These are phyloP conservation scores for Sonneratia alba DNA, from an alignment of 345 rosid species.

Conservation along the genomic window DNA sequence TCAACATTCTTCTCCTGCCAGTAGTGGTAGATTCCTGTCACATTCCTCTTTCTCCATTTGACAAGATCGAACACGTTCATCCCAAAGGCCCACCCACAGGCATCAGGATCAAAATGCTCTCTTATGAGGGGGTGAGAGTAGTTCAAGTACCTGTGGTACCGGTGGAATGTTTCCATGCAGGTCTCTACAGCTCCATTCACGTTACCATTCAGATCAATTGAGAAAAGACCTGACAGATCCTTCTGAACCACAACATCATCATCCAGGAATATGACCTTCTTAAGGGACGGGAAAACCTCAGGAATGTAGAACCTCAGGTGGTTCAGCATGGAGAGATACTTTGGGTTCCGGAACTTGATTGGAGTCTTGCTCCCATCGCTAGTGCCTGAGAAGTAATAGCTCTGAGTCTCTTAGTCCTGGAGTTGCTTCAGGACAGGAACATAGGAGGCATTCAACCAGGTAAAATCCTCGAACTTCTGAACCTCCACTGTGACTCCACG, in stretches of 20 bases:
- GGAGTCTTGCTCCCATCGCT: conserved; percentile 59
- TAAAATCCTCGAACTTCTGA: conserved; percentile 80
- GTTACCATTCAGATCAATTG: conserved; percentile 56
- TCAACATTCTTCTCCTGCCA: conserved; percentile 91
- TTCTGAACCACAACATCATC: conserved; percentile 80
- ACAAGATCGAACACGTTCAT: conserved; percentile 85
- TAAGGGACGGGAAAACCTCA: conserved; percentile 72
- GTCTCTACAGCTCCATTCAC: conserved; percentile 98
- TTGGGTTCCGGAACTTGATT: conserved; percentile 85
- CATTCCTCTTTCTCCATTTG: conserved; percentile 81
- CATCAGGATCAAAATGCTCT: conserved; percentile 85
- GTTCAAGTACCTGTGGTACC: conserved; percentile 74
- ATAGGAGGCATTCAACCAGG: conserved; percentile 85
- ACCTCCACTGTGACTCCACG: conserved; percentile 73
- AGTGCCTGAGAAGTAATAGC: conserved; percentile 80
- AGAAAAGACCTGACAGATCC: conserved; percentile 61
- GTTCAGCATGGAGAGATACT: conserved; percentile 83
- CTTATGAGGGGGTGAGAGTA: conserved; percentile 86
- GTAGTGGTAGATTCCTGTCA: conserved; percentile 77
- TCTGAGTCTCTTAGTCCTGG: conserved; percentile 84
- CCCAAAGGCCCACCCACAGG: conserved; percentile 97
- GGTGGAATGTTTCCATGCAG: conserved; percentile 92
- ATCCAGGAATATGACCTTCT: conserved; percentile 77
- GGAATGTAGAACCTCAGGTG: conserved; percentile 88
- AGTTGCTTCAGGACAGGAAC: conserved; percentile 94